These are phyloP conservation scores for apple (Malus domestica) DNA, from an alignment of 306 rosid genomes.

Conservation along the genomic window DNA sequence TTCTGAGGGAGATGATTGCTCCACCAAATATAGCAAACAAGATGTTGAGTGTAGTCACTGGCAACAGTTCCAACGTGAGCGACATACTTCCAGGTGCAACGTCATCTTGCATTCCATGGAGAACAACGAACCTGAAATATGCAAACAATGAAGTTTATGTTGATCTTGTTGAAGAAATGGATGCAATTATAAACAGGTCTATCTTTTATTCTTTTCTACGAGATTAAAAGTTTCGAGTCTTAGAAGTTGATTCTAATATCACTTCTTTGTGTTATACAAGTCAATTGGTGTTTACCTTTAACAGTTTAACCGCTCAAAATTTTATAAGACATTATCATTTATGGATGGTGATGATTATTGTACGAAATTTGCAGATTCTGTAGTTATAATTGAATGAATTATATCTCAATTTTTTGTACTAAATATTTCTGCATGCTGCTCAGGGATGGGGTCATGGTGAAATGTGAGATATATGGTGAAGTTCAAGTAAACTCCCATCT, in stretches of 20 bases:
- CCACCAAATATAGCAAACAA: constrained; percentile 89
- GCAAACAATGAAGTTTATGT: constrained; percentile 78
- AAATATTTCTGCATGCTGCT: constrained; percentile 8
- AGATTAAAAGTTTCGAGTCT: not conserved
- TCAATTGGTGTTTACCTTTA: no score
- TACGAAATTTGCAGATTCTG: not conserved
- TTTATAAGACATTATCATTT: not conserved
- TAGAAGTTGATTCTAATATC: not conserved
- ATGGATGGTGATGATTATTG: not conserved
- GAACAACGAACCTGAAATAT: constrained; percentile 62
- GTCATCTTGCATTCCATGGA: constrained; percentile 80
- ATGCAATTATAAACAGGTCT: constrained; percentile 75
- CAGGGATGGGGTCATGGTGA: constrained; percentile 84
- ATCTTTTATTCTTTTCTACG: not conserved
- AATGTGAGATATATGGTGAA: constrained; percentile 82
- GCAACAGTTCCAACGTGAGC: constrained; percentile 83
- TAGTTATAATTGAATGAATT: not conserved
- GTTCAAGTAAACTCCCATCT: constrained; percentile 92
- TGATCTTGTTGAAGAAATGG: constrained; percentile 91
- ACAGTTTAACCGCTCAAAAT: no score
- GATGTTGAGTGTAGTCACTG: constrained; percentile 86
- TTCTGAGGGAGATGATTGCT: constrained; percentile 91
- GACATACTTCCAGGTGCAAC: constrained; percentile 81
- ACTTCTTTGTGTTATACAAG: not conserved
- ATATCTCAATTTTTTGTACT: constrained; percentile 1